phyloP scores from a whole-genome alignment of 495 filamentous ascomycete genomes.

The Aspergillus nidulans region DNA sequence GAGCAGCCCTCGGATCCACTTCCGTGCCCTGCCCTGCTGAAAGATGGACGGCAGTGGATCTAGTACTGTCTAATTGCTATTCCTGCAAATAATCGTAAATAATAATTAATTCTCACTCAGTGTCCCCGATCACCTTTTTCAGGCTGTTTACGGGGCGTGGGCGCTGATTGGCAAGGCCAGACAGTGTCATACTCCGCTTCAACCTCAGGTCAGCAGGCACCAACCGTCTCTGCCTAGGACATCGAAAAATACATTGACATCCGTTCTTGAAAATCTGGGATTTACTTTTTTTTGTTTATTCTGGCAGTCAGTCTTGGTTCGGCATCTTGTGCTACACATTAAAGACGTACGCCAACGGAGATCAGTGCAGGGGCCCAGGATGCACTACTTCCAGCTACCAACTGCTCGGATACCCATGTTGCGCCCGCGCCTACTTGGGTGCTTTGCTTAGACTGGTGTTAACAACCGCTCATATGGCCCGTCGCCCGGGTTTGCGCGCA shows the following conservation, averaged over 20 bases:
- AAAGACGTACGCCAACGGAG: neutral
- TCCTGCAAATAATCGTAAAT: too few species aligned
- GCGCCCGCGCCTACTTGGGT: neutral
- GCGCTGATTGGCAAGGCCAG: neutral
- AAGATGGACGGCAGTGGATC: neutral
- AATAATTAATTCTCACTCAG: neutral
- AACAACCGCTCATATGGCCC: neutral
- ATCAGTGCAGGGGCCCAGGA: neutral
- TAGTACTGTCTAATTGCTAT: neutral
- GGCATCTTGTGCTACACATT: neutral
- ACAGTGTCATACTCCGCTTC: neutral
- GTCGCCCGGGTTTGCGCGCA: neutral
- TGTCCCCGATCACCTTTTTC: neutral
- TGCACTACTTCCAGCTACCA: neutral
- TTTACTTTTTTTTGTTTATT: neutral
- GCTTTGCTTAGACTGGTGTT: neutral
- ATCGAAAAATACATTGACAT: neutral
- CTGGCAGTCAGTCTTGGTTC: neutral
- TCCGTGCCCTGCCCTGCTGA: neutral
- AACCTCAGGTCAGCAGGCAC: conserved; percentile 1
- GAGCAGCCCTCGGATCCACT: neutral
- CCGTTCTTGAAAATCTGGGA: neutral
- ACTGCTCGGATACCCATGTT: neutral
- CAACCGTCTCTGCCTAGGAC: neutral
- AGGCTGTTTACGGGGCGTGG: too few species aligned